Evolutionary conservation across 331 rosid species (phyloP).

Genomic region (Pyracantha coccinea): DNA sequence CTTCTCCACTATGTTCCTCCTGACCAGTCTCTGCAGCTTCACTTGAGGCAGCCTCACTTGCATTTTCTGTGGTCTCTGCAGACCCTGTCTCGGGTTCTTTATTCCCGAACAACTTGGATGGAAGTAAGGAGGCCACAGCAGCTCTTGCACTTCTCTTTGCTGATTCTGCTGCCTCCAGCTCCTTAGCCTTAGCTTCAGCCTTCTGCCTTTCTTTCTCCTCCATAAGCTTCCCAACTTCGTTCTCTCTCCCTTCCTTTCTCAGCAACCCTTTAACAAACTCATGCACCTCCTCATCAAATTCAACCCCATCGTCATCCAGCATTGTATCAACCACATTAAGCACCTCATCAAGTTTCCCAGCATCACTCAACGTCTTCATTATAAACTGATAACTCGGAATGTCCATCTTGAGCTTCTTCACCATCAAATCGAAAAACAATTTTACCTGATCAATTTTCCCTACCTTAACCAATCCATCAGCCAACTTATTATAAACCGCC

Average conservation of each 20-base stretch:
- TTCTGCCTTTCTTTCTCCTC: conserved; percentile 84
- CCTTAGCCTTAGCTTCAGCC: conserved; percentile 91
- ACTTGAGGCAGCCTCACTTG: conserved; percentile 4
- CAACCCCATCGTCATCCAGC: conserved; percentile 67
- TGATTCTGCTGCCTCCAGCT: conserved; percentile 80
- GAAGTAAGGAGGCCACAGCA: conserved; percentile 61
- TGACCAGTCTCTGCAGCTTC: conserved; percentile 12
- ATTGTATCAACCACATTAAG: conserved; percentile 62
- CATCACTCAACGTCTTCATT: conserved; percentile 71
- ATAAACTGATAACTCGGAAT: conserved; percentile 63
- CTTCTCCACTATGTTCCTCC: conserved; percentile 5
- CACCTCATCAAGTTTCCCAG: conserved; percentile 57
- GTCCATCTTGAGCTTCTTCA: conserved; percentile 88
- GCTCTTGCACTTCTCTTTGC: conserved; percentile 71
- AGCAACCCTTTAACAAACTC: conserved; percentile 66
- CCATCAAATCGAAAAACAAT: conserved; percentile 72
- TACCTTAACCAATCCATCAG: conserved; percentile 63
- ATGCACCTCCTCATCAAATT: conserved; percentile 62
- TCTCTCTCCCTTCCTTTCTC: conserved; percentile 74
- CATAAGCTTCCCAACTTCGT: conserved; percentile 58
- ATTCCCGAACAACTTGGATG: conserved; percentile 64
- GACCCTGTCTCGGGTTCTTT: conserved; percentile 48
- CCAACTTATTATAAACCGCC: conserved; percentile 69
- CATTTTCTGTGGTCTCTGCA: conserved; percentile 18
- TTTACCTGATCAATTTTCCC: conserved; percentile 67